These are phyloP conservation scores for Suillus discolor DNA, from an alignment of 768 basidiomycete genomes.

Conservation along the genomic window DNA sequence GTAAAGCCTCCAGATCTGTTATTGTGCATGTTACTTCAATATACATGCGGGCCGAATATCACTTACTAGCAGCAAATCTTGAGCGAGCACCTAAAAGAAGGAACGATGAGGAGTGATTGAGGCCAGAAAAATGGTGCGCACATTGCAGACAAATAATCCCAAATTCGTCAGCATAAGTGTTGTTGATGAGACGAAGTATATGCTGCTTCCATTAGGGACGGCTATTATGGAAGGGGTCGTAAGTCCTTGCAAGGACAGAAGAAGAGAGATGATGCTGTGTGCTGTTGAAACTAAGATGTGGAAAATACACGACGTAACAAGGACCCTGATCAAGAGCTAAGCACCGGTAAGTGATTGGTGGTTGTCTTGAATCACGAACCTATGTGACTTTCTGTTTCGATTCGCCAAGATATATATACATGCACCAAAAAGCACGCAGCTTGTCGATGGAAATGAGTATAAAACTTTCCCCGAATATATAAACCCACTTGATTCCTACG, in stretches of 20 bases:
- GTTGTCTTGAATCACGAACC: slow-evolving; percentile 1
- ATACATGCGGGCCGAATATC: neutral
- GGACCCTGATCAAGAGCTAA: slow-evolving; percentile 5
- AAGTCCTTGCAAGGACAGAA: slow-evolving; percentile 6
- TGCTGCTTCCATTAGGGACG: neutral
- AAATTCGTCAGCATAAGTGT: slow-evolving; percentile 3
- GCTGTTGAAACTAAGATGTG: slow-evolving; percentile 9
- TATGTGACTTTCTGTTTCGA: neutral
- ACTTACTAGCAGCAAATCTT: slow-evolving; percentile 10
- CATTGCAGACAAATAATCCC: slow-evolving; percentile 9
- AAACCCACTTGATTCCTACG: slow-evolving; percentile 12
- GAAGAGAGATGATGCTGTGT: slow-evolving; percentile 9
- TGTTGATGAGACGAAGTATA: neutral
- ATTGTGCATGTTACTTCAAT: neutral
- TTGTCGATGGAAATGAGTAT: neutral
- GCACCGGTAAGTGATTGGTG: neutral
- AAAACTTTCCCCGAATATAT: neutral
- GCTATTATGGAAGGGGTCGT: neutral
- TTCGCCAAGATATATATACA: slow-evolving; percentile 8
- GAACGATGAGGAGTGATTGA: neutral
- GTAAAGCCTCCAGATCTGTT: slow-evolving; percentile 14
- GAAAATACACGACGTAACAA: slow-evolving; percentile 6
- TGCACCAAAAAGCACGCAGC: slow-evolving; percentile 11
- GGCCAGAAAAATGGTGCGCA: neutral
- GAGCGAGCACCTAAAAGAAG: slow-evolving; percentile 9